Evolutionary conservation across 2,329 filamentous ascomycete species (phyloP).

Genomic region (Piedraia hortae): DNA sequence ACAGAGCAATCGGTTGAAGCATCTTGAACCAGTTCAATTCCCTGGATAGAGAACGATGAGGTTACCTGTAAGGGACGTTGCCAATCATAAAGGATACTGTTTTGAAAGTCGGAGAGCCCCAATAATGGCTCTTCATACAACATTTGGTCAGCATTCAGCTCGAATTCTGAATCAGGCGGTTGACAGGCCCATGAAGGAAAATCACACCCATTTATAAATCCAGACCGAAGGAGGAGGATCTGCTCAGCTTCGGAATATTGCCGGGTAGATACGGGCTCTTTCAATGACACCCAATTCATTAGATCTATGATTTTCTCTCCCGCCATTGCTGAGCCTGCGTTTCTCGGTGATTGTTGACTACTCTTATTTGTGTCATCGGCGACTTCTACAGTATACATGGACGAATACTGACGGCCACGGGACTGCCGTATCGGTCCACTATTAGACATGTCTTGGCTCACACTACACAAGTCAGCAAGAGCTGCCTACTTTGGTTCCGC

Average conservation of each 20-base stretch:
- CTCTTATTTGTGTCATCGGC: too few relatives aligned
- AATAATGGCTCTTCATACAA: conserved; percentile 50
- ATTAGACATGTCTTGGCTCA: too few relatives aligned
- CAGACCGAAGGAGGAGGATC: conserved; percentile 48
- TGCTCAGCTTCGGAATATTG: conserved; percentile 42
- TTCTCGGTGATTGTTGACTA: too few relatives aligned
- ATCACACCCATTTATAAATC: conserved; percentile 51
- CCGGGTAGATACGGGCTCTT: conserved; percentile 29
- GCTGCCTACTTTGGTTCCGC: too few relatives aligned
- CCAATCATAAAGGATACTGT: conserved; percentile 58
- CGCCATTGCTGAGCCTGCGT: too few relatives aligned
- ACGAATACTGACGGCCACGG: too few relatives aligned
- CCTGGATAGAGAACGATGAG: conserved; percentile 17
- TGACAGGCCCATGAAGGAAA: conserved; percentile 64
- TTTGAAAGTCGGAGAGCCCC: conserved; percentile 46
- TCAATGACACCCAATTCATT: too few relatives aligned
- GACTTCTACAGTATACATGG: too few relatives aligned
- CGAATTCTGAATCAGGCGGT: conserved; percentile 35
- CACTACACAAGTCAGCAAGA: too few relatives aligned
- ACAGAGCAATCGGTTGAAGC: conserved; percentile 91
- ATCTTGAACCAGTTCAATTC: conserved; percentile 75
- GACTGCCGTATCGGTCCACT: too few relatives aligned
- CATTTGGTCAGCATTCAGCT: conserved; percentile 19
- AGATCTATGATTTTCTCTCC: conserved; percentile 42
- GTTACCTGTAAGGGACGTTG: conserved; percentile 34